Evolutionary conservation across 108 stramenopile genomes (phyloP), one percentile per base, ranked within the genome.

Genomic region (Fragilaria radians): DNA sequence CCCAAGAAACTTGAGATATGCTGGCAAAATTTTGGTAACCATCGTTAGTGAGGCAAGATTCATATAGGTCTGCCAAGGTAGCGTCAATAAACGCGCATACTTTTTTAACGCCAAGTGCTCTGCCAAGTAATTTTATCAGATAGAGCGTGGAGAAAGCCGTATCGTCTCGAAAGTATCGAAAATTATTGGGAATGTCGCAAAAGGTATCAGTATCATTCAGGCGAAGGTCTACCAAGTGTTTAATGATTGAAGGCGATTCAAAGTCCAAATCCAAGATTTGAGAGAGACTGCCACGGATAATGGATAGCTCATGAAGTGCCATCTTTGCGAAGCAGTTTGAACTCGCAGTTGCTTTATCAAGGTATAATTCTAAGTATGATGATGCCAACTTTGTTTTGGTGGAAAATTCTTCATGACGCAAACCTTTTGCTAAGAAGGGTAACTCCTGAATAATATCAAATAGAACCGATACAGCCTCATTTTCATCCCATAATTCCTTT

Each of bases 391-490:
- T 59, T 18, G 74, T 59, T 5, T 71, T 26, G 21, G 68, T 54
- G 4, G 60, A 32, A 17, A 78, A 65, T 57, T 78, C 68, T 22
- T 42, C 19, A 19, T 74, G 72, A 49, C 65, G 31, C 26, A 62
- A 55, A 52, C 68, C 74, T 31, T 48, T 70, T 4, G 69, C 64
- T 49, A 73, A 57, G 23, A 54, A 45, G 4, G 72, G 69, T 29
- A 73, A 25, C 25, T 52, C 34, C 50, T 73, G 65, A 7, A 71
- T 42, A 52, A 78, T 23, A 36, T 78, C 72, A 21, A 78, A 45
- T 52, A 74, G 57, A 11, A 62, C 50, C 23, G 72, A 67, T 19
- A 56, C 76, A 28, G 70, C 47, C 1, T 34, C 29, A 4, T 24
- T 27, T 23, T 23, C 3, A 27, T 3, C 27, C 3, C 26, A 7